These are phyloP conservation scores for Mitragyna speciosa DNA, from an alignment of 257 asterid species.

Conservation along the genomic window DNA sequence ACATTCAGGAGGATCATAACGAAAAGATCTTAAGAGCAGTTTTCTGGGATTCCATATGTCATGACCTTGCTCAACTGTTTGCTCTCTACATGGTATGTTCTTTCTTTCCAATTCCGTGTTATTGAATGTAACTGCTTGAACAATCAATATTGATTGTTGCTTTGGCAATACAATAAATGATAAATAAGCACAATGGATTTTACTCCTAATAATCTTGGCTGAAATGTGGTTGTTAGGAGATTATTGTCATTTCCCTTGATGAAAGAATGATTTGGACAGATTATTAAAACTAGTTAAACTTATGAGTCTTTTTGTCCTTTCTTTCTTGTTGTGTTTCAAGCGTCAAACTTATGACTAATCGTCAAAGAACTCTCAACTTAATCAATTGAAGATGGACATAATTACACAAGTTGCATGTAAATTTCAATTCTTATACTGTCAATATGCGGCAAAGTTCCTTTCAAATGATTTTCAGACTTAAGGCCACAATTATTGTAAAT, in stretches of 20 bases:
- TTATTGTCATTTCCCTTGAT: not conserved
- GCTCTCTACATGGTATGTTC: constrained; percentile 67
- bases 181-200: not conserved
- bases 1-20: constrained; percentile 69
- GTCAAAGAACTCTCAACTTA: not conserved
- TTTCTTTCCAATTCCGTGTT: not conserved
- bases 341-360: not conserved
- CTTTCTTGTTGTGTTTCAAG: not conserved
- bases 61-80: constrained; percentile 90
- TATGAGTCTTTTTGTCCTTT: not conserved
- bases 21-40: constrained; percentile 63
- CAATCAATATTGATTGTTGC: not conserved
- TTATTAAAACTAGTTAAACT: not conserved
- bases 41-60: constrained; percentile 81
- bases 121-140: constrained; percentile 7
- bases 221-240: not conserved
- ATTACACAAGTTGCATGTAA: not conserved
- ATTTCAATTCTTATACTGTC: not conserved
- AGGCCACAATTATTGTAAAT: not conserved
- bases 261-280: not conserved
- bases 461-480: not conserved
- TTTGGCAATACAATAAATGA: not conserved
- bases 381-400: not conserved
- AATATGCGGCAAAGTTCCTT: not conserved
- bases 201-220: not conserved